Evolutionary conservation across 116 monocot genomes (phyloP), one percentile per base, ranked within the genome.

Genomic region (Papilionanthe hybrid): DNA sequence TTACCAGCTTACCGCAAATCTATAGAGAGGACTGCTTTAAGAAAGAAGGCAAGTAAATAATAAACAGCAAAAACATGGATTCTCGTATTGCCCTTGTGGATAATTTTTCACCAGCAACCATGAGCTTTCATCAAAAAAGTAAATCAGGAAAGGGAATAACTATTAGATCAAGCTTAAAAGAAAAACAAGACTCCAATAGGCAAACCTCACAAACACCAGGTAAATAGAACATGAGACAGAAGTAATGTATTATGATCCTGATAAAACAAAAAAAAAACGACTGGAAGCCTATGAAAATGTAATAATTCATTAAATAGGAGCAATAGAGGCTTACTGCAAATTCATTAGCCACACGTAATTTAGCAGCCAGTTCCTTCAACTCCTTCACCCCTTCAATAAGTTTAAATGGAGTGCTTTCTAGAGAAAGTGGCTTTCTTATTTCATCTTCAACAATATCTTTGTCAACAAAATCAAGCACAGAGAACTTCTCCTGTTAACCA

Each of bases 351-450:
- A 32, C 76, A 20, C 85, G 90, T 75, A 99, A 86, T 79, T 92
- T 99, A n/a, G 88, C 60, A 78, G 87, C 91, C 76, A 99, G 47
- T 72, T 88, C 91, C 73, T 93, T 93, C 79, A 99, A 85, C 7
- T 86, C 93, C 63, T 89, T 93, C 77, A 99, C 84, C 42, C 63
- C 88, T n/a, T 92, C 86, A 60, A 99, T 95, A 77, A 93, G 84
- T 58, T 87, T 92, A 87, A 95, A 99, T 75, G 95, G 99, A 9
- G 99, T 99, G 37, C 74, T 80, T 49, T 91, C 91, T 25, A 99
- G 22, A 60, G 90, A 81, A 32, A 82, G 89, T 7, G 99, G 95
- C 80, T 88, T 88, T 45, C 80, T 75, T 58, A 90, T 92, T 43
- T 90, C 90, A 78, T 75, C 77, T 79, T 92, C 81, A 23, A 32